phyloP scores from a whole-genome alignment of 2,329 filamentous ascomycete genomes.

The Phyllosticta capitalensis region DNA sequence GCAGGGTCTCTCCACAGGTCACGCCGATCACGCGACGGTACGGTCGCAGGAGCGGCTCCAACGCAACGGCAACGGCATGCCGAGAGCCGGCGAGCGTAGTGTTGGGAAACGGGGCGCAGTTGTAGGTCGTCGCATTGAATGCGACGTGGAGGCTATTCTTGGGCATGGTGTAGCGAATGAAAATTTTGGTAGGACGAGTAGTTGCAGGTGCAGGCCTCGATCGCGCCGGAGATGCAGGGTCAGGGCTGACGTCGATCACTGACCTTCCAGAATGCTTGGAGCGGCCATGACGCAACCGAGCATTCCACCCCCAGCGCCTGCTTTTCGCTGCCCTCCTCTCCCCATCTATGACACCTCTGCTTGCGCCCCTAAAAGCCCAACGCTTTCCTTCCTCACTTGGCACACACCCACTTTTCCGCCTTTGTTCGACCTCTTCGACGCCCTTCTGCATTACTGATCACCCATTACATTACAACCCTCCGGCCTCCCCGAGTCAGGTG shows the following conservation, averaged over 20 bases:
- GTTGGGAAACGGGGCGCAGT: not conserved
- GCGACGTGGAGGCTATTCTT: not conserved
- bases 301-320: slow-evolving; percentile 2
- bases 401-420: slow-evolving; percentile 1
- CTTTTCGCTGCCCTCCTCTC: slow-evolving; percentile 1
- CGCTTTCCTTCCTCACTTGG: not conserved
- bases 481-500: slow-evolving; percentile 10
- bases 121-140: not conserved
- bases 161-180: not conserved
- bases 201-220: not conserved
- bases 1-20: not conserved
- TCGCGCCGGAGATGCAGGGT: slow-evolving; percentile 10
- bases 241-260: slow-evolving; percentile 7
- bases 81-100: not conserved
- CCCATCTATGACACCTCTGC: not conserved
- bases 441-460: slow-evolving; percentile 9
- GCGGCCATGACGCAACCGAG: slow-evolving; percentile 8
- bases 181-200: not conserved
- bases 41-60: not conserved
- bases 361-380: slow-evolving; percentile 5
- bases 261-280: slow-evolving; percentile 8
- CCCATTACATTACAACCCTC: slow-evolving; percentile 2
- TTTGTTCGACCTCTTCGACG: slow-evolving; percentile 1
- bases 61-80: not conserved
- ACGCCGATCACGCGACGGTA: not conserved